Evolutionary conservation across 129 eudicot species (phyloP).

Genomic region (Cynara cardunculus): DNA sequence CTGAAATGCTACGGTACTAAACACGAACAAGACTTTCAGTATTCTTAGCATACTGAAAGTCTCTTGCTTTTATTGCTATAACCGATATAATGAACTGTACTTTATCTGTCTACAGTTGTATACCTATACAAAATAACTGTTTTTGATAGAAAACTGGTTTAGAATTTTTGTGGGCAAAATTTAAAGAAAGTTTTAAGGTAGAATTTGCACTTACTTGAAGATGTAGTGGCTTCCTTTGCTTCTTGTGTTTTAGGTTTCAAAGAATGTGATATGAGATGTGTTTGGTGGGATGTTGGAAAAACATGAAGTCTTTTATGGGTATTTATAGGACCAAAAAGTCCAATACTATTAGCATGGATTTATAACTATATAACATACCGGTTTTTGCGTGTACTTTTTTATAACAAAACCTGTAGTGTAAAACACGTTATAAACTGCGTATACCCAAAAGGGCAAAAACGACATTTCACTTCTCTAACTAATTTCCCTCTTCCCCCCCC

Average conservation of each 20-base stretch:
- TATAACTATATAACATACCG: not conserved
- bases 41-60: not conserved
- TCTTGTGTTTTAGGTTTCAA: constrained; percentile 21
- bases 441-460: not conserved
- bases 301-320: constrained; percentile 30
- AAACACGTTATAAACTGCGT: no score
- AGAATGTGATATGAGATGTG: constrained; percentile 34
- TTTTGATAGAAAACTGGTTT: not conserved
- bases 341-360: not conserved
- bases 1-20: not conserved
- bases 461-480: no score
- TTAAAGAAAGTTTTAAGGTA: not conserved
- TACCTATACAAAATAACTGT: not conserved
- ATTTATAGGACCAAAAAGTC: constrained; percentile 39
- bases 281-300: constrained; percentile 28
- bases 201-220: constrained; percentile 35
- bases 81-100: not conserved
- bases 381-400: not conserved
- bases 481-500: no score
- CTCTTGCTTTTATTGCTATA: not conserved
- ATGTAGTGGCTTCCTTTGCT: constrained; percentile 11
- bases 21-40: not conserved
- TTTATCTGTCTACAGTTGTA: not conserved
- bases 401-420: not conserved
- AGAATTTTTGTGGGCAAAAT: not conserved